Conservation (phyloP, 2,329 filamentous ascomycete genomes). For the Botrytis byssoidea region DNA sequence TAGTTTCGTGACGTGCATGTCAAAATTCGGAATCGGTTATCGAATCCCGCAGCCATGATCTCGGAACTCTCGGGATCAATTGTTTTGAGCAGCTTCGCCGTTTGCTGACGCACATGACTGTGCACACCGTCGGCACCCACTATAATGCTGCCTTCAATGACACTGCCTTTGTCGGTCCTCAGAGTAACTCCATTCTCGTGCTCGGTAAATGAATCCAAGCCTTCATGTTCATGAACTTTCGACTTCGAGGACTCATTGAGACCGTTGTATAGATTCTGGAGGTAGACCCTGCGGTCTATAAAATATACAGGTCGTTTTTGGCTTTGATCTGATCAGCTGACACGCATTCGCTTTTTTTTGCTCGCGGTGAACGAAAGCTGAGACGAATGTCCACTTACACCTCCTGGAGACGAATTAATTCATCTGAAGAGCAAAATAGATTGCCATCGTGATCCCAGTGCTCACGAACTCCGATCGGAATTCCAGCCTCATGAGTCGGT, state of each 20-base stretch:
- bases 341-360: not conserved
- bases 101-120: conserved; percentile 36
- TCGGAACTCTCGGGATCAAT: conserved; percentile 11
- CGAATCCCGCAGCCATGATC: conserved; percentile 14
- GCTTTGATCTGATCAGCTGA: conserved; percentile 3
- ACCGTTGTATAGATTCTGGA: conserved; percentile 11
- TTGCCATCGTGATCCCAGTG: conserved; percentile 14
- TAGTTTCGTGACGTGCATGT: conserved; percentile 7
- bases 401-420: conserved; percentile 16
- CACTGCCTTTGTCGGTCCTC: conserved; percentile 10
- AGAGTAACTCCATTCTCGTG: conserved; percentile 10
- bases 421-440: conserved; percentile 11
- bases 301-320: conserved; percentile 14
- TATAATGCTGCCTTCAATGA: conserved; percentile 25
- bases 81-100: conserved; percentile 24
- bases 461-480: conserved; percentile 7
- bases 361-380: not conserved
- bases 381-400: conserved; percentile 1
- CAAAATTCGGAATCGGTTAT: conserved; percentile 4
- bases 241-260: conserved; percentile 8
- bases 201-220: conserved; percentile 7
- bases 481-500: conserved; percentile 14
- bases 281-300: conserved; percentile 1
- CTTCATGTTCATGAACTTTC: conserved; percentile 6
- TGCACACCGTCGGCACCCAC: conserved; percentile 35